phyloP scores from a whole-genome alignment of 1,139 yeast species.

The Kurtzmaniella quercitrusa region DNA sequence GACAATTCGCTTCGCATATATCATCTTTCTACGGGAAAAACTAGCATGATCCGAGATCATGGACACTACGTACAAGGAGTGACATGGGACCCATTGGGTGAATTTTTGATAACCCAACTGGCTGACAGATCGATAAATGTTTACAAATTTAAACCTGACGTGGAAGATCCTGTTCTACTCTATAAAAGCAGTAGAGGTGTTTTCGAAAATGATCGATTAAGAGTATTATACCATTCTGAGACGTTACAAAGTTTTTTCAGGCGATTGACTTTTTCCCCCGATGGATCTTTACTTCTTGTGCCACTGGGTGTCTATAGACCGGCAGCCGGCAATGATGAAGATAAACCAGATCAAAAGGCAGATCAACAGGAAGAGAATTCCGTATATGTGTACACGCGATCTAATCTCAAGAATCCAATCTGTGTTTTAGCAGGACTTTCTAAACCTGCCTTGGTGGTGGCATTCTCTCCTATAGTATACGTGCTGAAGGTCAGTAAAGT shows the following conservation, averaged over 20 bases:
- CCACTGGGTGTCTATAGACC: constrained; percentile 68
- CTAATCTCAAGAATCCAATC: constrained; percentile 68
- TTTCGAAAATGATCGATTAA: not conserved
- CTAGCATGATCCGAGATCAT: constrained; percentile 68
- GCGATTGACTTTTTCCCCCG: constrained; percentile 81
- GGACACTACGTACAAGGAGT: constrained; percentile 93
- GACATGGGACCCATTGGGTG: constrained; percentile 85
- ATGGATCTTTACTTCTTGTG: constrained; percentile 74
- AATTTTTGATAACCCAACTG: constrained; percentile 78
- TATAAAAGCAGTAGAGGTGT: constrained; percentile 4
- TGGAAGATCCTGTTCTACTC: constrained; percentile 7
- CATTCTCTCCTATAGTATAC: constrained; percentile 70
- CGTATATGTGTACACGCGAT: constrained; percentile 71
- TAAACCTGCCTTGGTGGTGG: constrained; percentile 79
- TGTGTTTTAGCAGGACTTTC: constrained; percentile 74
- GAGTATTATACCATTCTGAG: constrained; percentile 69
- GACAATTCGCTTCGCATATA: constrained; percentile 78
- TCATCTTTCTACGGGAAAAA: constrained; percentile 51
- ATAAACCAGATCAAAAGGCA: constrained; percentile 6
- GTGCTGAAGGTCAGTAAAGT: constrained; percentile 13
- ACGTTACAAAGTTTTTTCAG: constrained; percentile 87
- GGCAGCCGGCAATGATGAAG: constrained; percentile 6
- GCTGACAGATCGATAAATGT: constrained; percentile 83
- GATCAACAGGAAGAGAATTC: constrained; percentile 52
- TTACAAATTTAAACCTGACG: constrained; percentile 32